phyloP scores from a whole-genome alignment of 2,329 filamentous ascomycete species.

The Calonectria pseudoturangicola region DNA sequence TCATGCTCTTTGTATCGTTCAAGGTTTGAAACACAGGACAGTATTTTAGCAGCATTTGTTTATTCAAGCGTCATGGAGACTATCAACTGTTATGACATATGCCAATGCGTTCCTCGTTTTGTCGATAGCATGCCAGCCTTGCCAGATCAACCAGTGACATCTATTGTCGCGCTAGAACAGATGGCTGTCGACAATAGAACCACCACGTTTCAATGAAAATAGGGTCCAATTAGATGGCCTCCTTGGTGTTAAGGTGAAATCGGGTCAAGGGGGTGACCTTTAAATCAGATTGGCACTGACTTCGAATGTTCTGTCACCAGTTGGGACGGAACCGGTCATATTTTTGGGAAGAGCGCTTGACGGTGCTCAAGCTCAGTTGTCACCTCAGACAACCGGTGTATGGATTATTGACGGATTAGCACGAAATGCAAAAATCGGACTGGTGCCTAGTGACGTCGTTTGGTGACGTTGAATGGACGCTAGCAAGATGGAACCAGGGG shows the following conservation, averaged over 20 bases:
- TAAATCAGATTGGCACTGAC: background rate
- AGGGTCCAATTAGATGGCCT: conserved; percentile 3
- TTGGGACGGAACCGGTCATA: background rate
- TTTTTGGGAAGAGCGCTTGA: background rate
- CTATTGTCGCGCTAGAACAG: conserved; percentile 6
- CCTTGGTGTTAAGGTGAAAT: background rate
- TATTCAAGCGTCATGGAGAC: background rate
- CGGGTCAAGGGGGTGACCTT: background rate
- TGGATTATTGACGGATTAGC: background rate
- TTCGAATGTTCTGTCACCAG: background rate
- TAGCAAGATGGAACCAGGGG: background rate
- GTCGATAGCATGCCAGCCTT: background rate
- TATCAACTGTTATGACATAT: background rate
- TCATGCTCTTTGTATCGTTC: background rate
- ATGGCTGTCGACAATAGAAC: conserved; percentile 6
- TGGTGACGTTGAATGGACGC: conserved; percentile 2
- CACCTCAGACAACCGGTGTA: background rate
- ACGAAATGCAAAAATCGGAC: background rate
- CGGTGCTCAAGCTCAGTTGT: conserved; percentile 1
- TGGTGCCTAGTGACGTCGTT: conserved; percentile 8
- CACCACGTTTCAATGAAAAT: conserved; percentile 28
- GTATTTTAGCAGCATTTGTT: conserved; percentile 4
- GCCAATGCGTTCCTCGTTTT: background rate
- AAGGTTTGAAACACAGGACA: conserved; percentile 24
- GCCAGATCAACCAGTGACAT: conserved; percentile 19